These are phyloP conservation scores for Tolypocladium amazonense DNA, from an alignment of 2,329 filamentous ascomycete genomes.

Conservation along the genomic window DNA sequence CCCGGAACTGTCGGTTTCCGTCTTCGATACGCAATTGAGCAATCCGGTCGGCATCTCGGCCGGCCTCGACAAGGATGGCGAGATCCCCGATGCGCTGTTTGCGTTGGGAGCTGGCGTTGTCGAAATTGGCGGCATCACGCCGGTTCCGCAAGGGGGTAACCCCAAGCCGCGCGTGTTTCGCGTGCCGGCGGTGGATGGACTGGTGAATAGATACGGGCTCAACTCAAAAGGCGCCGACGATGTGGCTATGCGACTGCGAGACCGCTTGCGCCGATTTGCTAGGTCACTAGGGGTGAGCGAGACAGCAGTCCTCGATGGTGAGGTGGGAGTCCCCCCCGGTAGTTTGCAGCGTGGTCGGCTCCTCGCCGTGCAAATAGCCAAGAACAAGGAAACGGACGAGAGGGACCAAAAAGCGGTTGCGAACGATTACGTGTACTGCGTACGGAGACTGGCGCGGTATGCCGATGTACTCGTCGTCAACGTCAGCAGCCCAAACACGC, in stretches of 20 bases:
- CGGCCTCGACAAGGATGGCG: constrained; percentile 88
- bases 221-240: constrained; percentile 86
- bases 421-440: constrained; percentile 81
- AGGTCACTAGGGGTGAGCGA: constrained; percentile 61
- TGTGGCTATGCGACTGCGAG: constrained; percentile 68
- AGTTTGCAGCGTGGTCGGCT: constrained; percentile 65
- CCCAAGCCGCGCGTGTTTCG: constrained; percentile 81
- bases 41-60: constrained; percentile 95
- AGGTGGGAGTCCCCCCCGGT: constrained; percentile 70
- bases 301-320: constrained; percentile 63
- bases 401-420: constrained; percentile 72
- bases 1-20: constrained; percentile 27
- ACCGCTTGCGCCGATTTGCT: constrained; percentile 70
- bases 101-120: constrained; percentile 77
- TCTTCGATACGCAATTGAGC: constrained; percentile 67
- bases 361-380: constrained; percentile 85
- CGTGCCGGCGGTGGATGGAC: constrained; percentile 67
- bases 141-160: constrained; percentile 80
- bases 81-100: constrained; percentile 77
- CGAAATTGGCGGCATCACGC: constrained; percentile 85
- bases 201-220: constrained; percentile 93
- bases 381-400: constrained; percentile 90
- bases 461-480: constrained; percentile 97
- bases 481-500: constrained; percentile 93
- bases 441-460: constrained; percentile 71